Evolutionary conservation across 345 rosid genomes (phyloP), one percentile per base, ranked within the genome.

Genomic region (Euphorbia lathyris): DNA sequence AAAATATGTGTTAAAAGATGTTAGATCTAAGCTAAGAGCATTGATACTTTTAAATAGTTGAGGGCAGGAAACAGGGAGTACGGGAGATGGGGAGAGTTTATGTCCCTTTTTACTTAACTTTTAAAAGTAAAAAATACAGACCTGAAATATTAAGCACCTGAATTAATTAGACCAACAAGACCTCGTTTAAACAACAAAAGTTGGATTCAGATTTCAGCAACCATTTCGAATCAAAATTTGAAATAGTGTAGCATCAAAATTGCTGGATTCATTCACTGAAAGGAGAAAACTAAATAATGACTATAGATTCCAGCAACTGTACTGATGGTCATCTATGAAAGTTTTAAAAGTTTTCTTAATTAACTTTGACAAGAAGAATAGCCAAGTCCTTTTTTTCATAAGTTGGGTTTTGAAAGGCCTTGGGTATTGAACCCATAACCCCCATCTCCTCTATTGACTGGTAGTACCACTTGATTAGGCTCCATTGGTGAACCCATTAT

Each of bases 1-100:
- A 79, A 29, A 65, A 73, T 16, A 59, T 36, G 16, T 25, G 13
- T 64, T n/a, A n/a, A n/a, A n/a, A n/a, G n/a, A n/a, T 29, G 25
- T 58, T 2, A 1, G 11, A 34, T 25, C 45, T 40, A 45, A 45
- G 1, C n/a, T 26, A 42, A 19, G 5, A 48, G 23, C 43, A 10
- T 27, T 12, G 12, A 45, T 7, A 45, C 16, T 45, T 45, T 16
- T 45, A 45, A 34, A 12, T 45, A 7, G 51, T 45, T 45, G 19
- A 45, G 51, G 2, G 51, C 19, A 45, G 51, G 51, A 45, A 45
- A 45, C 19, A 45, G 40, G 20, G 0, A 58, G 38, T 6, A 13
- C 26, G 32, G 30, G 27, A 25, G 61, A 12, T 1, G 27, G 17
- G 30, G 27, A 10, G 61, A 12, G 13, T 12, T 25, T 14, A 57